Base-by-base conservation (phyloP, 2,329 filamentous ascomycete genomes). In the Fusarium papillatum region DNA sequence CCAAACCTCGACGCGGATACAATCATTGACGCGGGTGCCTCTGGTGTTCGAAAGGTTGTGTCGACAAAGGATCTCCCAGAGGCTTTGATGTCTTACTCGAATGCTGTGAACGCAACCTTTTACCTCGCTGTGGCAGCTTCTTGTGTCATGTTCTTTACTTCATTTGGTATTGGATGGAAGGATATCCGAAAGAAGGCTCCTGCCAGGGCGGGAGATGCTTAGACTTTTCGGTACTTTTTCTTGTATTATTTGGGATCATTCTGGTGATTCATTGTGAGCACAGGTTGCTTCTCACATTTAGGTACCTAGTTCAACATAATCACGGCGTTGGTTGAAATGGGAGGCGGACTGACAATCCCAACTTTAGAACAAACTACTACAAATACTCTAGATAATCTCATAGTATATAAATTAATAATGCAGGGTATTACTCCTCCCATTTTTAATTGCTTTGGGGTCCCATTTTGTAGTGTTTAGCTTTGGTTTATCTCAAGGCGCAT, bases 91-190 rank as follows among this genome's bases (percentile, higher is more conserved):
- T 85, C 87, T 2, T 89, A 89, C 69, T 78, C 82, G 1, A 80
- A 82, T 22, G 83, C 82, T 8, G 78, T 86, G 2, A 71, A 76
- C 29, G 69, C 73, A 6, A 80, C 79, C 1, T 83, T 84, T 60
- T 80, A 81, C 41, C 75, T 80, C 26, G 80, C 82, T 7, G 79
- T 82, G 2, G 84, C 80, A 0, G 64, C 83, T n/a, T 79, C 81
- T 4, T 79, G 72, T 14, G 71, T 64, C 4, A 76, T 79, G 41
- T 83, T 88, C 26, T 29, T 85, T 1, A 78, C 83, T 2, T 79
- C 82, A 1, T 86, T 84, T 76, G 87, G 86, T 0, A 83, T 89
- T 76, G 88, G 88, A 0, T 88, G 86, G 83, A 83, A 83, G 14
- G 85, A 86, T 73, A 81, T 88, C 41, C 83, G 86, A 39, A 84